Conservation (phyloP, 768 basidiomycete genomes). For the Strobilomyces confusus region DNA sequence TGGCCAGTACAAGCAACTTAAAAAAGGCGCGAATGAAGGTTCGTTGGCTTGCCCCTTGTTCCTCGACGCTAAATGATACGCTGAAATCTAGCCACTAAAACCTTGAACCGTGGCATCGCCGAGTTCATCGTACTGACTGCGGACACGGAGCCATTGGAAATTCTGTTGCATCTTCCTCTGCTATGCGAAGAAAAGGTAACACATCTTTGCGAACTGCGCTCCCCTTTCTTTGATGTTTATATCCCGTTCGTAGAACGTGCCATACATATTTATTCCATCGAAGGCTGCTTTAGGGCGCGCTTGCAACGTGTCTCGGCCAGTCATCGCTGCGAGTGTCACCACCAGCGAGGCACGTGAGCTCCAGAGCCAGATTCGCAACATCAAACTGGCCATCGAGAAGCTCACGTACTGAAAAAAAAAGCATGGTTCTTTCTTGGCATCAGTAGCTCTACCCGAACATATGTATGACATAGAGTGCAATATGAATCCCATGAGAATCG, state of each 20-base stretch:
- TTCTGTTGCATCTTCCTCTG: slow-evolving; percentile 93
- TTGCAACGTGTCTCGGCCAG: slow-evolving; percentile 91
- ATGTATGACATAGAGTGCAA: slow-evolving; percentile 5
- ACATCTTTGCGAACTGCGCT: slow-evolving; percentile 7
- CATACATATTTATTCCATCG: slow-evolving; percentile 91
- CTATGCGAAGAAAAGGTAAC: slow-evolving; percentile 95
- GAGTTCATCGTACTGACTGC: slow-evolving; percentile 97
- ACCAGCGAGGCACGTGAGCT: slow-evolving; percentile 93
- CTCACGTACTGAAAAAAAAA: slow-evolving; percentile 49
- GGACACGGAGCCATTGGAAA: slow-evolving; percentile 97
- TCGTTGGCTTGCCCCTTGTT: slow-evolving; percentile 15
- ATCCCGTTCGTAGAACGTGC: slow-evolving; percentile 67
- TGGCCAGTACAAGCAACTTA: slow-evolving; percentile 94
- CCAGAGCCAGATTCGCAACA: slow-evolving; percentile 78
- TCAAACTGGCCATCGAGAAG: slow-evolving; percentile 83
- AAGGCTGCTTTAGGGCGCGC: slow-evolving; percentile 96
- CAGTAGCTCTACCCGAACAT: slow-evolving; percentile 11
- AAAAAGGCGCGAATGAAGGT: slow-evolving; percentile 99
- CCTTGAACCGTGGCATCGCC: slow-evolving; percentile 94
- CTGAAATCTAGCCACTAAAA: slow-evolving; percentile 77
- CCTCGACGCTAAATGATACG: slow-evolving; percentile 7
- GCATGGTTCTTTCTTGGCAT: background rate
- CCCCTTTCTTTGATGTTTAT: background rate
- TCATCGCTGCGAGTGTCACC: slow-evolving; percentile 95
- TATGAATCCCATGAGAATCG: slow-evolving; percentile 1